phyloP scores from a whole-genome alignment of 1,284 basidiomycete genomes.

The Mixia osmundae region DNA sequence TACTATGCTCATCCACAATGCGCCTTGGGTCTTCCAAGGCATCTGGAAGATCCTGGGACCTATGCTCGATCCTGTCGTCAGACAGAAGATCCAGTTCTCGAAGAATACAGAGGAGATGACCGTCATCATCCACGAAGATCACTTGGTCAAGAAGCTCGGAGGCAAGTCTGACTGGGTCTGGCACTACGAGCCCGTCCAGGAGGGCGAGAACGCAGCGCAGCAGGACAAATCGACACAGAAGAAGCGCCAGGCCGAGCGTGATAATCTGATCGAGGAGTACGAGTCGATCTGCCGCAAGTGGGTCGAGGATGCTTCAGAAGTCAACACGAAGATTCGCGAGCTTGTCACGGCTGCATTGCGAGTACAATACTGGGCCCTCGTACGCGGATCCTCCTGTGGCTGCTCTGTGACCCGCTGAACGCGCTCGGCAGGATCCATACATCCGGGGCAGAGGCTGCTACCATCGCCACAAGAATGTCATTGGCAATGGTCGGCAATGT shows the following conservation, averaged over 20 bases:
- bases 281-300: constrained; percentile 20
- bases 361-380: constrained; percentile 19
- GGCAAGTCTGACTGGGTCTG: constrained; percentile 13
- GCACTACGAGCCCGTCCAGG: constrained; percentile 12
- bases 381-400: too few species aligned
- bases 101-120: constrained; percentile 19
- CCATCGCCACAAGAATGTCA: constrained; percentile 21
- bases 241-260: constrained; percentile 4
- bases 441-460: constrained; percentile 12
- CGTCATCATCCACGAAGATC: constrained; percentile 13
- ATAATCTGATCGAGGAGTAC: constrained; percentile 17
- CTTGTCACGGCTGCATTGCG: constrained; percentile 20
- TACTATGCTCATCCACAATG: constrained; percentile 21
- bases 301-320: constrained; percentile 15
- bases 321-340: constrained; percentile 15
- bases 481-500: constrained; percentile 16
- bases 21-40: constrained; percentile 24
- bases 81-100: constrained; percentile 16
- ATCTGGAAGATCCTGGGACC: constrained; percentile 14
- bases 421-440: too few species aligned
- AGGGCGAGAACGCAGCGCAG: constrained; percentile 20
- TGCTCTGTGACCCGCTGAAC: too few species aligned
- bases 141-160: constrained; percentile 13
- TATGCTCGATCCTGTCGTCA: constrained; percentile 18
- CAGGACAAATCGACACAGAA: constrained; percentile 18